These are phyloP conservation scores for Marasmius sp. DNA, from an alignment of 1,284 basidiomycete species.

Conservation along the genomic window DNA sequence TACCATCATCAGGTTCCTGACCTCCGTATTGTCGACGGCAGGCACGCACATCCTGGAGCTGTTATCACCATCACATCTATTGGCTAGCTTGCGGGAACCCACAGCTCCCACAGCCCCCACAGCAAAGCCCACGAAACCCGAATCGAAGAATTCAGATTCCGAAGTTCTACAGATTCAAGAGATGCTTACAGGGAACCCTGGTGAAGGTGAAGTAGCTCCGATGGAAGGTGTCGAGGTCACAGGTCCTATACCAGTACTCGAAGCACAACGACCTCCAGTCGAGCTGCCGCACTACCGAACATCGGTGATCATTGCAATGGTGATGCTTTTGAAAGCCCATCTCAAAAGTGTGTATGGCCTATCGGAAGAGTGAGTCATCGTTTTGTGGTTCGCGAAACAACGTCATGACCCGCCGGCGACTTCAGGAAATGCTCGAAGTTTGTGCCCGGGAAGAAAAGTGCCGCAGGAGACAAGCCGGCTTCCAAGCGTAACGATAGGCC, in stretches of 20 bases:
- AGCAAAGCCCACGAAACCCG: background rate
- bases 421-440: constrained; percentile 87
- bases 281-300: constrained; percentile 52
- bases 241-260: background rate
- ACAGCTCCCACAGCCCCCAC: constrained; percentile 15
- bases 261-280: constrained; percentile 15
- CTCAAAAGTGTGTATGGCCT: constrained; percentile 80
- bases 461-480: constrained; percentile 80
- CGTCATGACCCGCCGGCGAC: constrained; percentile 5
- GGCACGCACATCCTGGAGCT: constrained; percentile 79
- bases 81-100: constrained; percentile 54
- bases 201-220: background rate
- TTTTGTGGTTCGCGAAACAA: background rate
- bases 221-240: background rate
- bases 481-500: constrained; percentile 58
- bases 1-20: constrained; percentile 81
- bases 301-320: constrained; percentile 76
- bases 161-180: background rate
- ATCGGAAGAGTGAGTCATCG: constrained; percentile 75
- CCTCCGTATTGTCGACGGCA: constrained; percentile 77
- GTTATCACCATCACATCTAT: constrained; percentile 66
- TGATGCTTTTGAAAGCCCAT: constrained; percentile 83
- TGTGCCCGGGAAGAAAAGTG: constrained; percentile 81
- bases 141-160: background rate
- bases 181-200: background rate